phyloP scores from a whole-genome alignment of 2,329 filamentous ascomycete species.

The Aspergillus ustus region DNA sequence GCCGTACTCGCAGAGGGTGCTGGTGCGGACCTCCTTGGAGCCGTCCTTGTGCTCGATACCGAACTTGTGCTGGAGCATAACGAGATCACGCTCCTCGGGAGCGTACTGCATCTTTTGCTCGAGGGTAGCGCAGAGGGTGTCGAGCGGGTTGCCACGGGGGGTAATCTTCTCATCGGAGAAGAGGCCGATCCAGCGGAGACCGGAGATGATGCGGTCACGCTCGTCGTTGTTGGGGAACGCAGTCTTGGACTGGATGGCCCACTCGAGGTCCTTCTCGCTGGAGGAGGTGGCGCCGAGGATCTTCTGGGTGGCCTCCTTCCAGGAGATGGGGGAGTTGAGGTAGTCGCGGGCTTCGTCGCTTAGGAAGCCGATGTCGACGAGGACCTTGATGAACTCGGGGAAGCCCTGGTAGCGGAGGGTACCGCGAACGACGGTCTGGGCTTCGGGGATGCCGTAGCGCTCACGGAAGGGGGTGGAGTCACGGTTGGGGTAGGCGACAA shows the following conservation, averaged over 20 bases:
- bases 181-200: conserved; percentile 71
- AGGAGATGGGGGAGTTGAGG: conserved; percentile 71
- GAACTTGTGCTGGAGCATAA: conserved; percentile 69
- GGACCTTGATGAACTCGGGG: conserved; percentile 82
- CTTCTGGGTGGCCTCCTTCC: conserved; percentile 83
- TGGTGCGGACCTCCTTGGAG: conserved; percentile 74
- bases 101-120: conserved; percentile 92
- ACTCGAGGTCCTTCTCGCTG: conserved; percentile 70
- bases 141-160: conserved; percentile 78
- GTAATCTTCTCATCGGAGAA: conserved; percentile 72
- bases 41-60: conserved; percentile 83
- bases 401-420: conserved; percentile 24
- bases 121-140: conserved; percentile 86
- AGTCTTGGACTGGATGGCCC: conserved; percentile 75
- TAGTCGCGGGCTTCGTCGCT: conserved; percentile 68
- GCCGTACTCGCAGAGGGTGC: conserved; percentile 83
- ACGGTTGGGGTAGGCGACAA: conserved; percentile 92
- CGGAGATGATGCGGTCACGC: conserved; percentile 70
- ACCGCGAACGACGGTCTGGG: conserved; percentile 75
- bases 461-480: conserved; percentile 87
- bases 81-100: conserved; percentile 80
- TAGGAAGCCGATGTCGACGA: conserved; percentile 91
- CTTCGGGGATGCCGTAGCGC: conserved; percentile 90
- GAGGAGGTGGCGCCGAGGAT: conserved; percentile 72
- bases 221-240: conserved; percentile 71